These are phyloP conservation scores for Botryosphaeria dothidea DNA, from an alignment of 2,329 filamentous ascomycete genomes.

Conservation along the genomic window DNA sequence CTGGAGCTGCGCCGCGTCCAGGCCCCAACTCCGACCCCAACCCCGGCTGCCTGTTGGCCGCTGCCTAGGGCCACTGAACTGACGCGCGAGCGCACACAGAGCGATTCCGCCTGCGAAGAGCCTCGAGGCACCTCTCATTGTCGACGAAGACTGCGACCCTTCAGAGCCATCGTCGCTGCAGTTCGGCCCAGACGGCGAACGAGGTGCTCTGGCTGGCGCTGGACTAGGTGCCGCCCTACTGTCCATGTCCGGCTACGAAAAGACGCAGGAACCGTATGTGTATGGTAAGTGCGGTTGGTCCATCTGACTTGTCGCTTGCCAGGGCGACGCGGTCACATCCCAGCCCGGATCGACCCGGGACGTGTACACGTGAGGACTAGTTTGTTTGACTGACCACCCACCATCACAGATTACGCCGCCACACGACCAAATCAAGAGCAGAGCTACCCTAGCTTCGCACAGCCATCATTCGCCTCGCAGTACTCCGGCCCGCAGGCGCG, in stretches of 20 bases:
- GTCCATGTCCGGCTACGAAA: constrained; percentile 82
- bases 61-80: not conserved
- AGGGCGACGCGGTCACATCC: constrained; percentile 30
- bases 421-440: constrained; percentile 61
- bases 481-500: constrained; percentile 52
- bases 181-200: constrained; percentile 34
- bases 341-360: constrained; percentile 36
- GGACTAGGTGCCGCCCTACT: constrained; percentile 50
- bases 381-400: constrained; percentile 47
- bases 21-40: not conserved
- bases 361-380: constrained; percentile 38
- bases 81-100: not conserved
- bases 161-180: constrained; percentile 29
- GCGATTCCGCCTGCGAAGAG: constrained; percentile 32
- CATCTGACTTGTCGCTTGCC: constrained; percentile 37
- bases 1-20: not conserved
- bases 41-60: not conserved
- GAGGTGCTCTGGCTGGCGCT: constrained; percentile 54
- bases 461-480: constrained; percentile 51
- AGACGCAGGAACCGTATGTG: constrained; percentile 72
- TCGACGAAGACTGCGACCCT: constrained; percentile 29
- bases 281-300: constrained; percentile 67
- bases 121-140: constrained; percentile 31
- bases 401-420: constrained; percentile 58
- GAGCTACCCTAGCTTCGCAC: constrained; percentile 49